These are phyloP conservation scores for Aspergillus carbonarius DNA, from an alignment of 2,329 filamentous ascomycete species.

Conservation along the genomic window DNA sequence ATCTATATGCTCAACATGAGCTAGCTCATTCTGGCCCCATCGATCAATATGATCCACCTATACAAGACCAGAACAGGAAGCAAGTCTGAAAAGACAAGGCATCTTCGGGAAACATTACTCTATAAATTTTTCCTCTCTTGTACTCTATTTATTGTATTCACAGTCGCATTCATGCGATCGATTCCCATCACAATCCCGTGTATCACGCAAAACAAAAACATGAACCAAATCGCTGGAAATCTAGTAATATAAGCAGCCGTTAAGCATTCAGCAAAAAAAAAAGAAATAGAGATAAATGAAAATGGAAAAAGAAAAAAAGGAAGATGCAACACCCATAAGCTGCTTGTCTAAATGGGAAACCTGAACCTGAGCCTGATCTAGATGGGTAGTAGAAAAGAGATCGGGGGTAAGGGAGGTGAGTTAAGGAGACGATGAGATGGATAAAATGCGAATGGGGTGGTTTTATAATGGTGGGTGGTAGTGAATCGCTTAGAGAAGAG, in stretches of 20 bases:
- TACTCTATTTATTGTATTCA: conserved; percentile 8
- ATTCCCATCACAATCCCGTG: conserved; percentile 7
- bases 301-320: neutral
- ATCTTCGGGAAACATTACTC: neutral
- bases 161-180: neutral
- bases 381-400: neutral
- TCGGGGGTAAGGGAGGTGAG: neutral
- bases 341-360: neutral
- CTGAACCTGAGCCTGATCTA: neutral
- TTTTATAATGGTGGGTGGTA: neutral
- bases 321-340: neutral
- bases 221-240: conserved; percentile 19
- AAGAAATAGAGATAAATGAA: neutral
- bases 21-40: neutral
- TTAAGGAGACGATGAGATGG: neutral
- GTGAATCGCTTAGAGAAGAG: conserved; percentile 53
- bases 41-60: too few species aligned
- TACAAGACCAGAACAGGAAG: neutral
- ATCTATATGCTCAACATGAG: too few species aligned
- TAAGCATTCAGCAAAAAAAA: conserved; percentile 4
- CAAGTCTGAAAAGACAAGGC: neutral
- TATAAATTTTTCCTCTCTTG: conserved; percentile 1
- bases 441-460: neutral
- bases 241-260: conserved; percentile 13
- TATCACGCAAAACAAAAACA: conserved; percentile 6